Evolutionary conservation across 1,139 yeast species (phyloP).

Genomic region (Yamadazyma dushanensis): DNA sequence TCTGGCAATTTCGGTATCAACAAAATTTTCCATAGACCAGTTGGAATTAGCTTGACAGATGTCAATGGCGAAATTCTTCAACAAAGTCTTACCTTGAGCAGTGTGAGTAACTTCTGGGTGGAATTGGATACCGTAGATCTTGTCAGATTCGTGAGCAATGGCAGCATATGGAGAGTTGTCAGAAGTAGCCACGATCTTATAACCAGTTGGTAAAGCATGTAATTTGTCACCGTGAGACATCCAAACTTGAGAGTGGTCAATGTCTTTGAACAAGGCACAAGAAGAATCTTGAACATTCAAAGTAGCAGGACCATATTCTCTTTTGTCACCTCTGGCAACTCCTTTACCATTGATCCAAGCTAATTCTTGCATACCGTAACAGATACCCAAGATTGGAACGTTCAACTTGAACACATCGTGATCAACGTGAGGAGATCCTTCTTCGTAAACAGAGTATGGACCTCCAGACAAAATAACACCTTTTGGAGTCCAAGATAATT

Average conservation of each 20-base stretch:
- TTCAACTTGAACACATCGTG: constrained; percentile 85
- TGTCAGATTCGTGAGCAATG: constrained; percentile 70
- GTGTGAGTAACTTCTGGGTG: constrained; percentile 99
- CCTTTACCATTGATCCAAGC: constrained; percentile 98
- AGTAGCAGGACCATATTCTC: constrained; percentile 98
- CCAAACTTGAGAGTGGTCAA: constrained; percentile 96
- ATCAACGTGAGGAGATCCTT: constrained; percentile 97
- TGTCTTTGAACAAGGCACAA: constrained; percentile 79
- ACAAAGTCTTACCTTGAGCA: constrained; percentile 79
- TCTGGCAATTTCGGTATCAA: constrained; percentile 93
- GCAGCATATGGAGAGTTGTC: constrained; percentile 96
- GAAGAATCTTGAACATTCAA: constrained; percentile 67
- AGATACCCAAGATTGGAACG: constrained; percentile 95
- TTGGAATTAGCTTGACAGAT: constrained; percentile 84
- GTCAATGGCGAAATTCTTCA: constrained; percentile 88
- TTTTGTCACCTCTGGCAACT: constrained; percentile 94
- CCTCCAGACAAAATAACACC: constrained; percentile 97
- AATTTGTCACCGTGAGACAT: constrained; percentile 99
- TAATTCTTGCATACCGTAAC: constrained; percentile 98
- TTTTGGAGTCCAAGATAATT: constrained; percentile 90
- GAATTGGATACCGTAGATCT: constrained; percentile 93
- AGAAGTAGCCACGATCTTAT: constrained; percentile 85
- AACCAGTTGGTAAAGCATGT: constrained; percentile 86
- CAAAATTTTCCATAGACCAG: constrained; percentile 98
- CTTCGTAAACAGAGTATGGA: constrained; percentile 95